phyloP scores from a whole-genome alignment of 106 monocot genomes.

The Ottelia alismoides region DNA sequence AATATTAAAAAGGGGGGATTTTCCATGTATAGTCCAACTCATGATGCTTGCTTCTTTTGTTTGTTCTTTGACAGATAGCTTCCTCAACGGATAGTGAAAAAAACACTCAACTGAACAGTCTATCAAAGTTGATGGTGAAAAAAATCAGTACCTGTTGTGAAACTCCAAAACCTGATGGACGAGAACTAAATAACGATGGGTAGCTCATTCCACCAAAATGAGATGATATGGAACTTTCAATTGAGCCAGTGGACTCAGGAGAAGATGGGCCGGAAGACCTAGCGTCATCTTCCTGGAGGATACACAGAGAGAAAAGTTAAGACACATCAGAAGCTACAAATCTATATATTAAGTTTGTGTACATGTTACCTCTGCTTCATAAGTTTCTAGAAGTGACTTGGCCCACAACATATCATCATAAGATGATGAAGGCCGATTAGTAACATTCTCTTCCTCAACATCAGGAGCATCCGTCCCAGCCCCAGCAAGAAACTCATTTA shows the following conservation, averaged over 20 bases:
- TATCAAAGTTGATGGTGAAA: too few relatives aligned
- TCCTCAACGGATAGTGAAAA: too few relatives aligned
- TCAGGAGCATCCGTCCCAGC: constrained; percentile 97
- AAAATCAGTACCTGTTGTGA: too few relatives aligned
- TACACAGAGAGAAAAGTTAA: too few relatives aligned
- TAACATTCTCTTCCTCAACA: constrained; percentile 83
- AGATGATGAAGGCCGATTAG: constrained; percentile 51
- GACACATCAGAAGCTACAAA: too few relatives aligned
- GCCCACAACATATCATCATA: constrained; percentile 99
- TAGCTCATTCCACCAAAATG: constrained; percentile 95
- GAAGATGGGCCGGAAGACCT: constrained; percentile 85
- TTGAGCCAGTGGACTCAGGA: constrained; percentile 86
- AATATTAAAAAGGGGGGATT: too few relatives aligned
- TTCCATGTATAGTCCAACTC: too few relatives aligned
- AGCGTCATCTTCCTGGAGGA: constrained; percentile 97
- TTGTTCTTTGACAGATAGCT: too few relatives aligned
- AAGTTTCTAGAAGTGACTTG: constrained; percentile 74
- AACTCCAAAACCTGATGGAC: constrained; percentile 65
- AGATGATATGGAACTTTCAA: constrained; percentile 91
- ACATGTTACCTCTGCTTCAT: constrained; percentile 66
- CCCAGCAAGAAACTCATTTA: constrained; percentile 98
- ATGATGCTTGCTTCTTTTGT: too few relatives aligned
- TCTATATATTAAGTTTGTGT: too few relatives aligned
- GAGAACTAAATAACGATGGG: constrained; percentile 95
- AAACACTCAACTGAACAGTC: too few relatives aligned